Evolutionary conservation across 2,329 filamentous ascomycete genomes (phyloP).

Genomic region (Colletotrichum sp.): DNA sequence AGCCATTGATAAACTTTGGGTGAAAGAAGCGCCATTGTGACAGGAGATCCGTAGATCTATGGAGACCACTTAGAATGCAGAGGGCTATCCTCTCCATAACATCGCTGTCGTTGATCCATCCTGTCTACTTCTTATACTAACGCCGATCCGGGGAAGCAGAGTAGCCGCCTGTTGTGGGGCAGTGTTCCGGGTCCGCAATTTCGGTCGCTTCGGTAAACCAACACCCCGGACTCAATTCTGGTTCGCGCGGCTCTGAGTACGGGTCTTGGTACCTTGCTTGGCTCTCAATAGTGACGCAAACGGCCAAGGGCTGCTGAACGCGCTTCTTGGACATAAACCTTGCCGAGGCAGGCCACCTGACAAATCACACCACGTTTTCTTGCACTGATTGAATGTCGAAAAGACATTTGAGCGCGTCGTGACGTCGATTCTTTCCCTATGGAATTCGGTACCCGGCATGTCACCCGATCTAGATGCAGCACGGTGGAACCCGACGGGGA

Average conservation of each 20-base stretch:
- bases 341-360: neutral
- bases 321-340: neutral
- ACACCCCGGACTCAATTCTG: neutral
- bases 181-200: neutral
- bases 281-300: constrained; percentile 4
- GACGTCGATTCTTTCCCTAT: constrained; percentile 1
- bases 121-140: neutral
- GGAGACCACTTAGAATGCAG: neutral
- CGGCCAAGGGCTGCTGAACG: neutral
- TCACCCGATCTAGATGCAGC: neutral
- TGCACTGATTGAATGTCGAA: neutral
- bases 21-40: constrained; percentile 1
- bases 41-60: neutral
- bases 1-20: constrained; percentile 45
- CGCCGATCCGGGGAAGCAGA: constrained; percentile 8
- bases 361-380: neutral
- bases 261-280: neutral
- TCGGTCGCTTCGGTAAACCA: constrained; percentile 7
- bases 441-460: neutral
- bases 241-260: constrained; percentile 4
- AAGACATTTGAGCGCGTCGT: neutral
- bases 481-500: neutral
- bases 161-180: neutral
- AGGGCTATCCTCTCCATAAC: neutral
- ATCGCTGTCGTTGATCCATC: neutral